Percentiles rank a stretch among this genome's conserved stretches.
These are phyloP conservation scores for Auriculariales sp. DNA, from an alignment of 768 basidiomycete species.

Conservation along the genomic window DNA sequence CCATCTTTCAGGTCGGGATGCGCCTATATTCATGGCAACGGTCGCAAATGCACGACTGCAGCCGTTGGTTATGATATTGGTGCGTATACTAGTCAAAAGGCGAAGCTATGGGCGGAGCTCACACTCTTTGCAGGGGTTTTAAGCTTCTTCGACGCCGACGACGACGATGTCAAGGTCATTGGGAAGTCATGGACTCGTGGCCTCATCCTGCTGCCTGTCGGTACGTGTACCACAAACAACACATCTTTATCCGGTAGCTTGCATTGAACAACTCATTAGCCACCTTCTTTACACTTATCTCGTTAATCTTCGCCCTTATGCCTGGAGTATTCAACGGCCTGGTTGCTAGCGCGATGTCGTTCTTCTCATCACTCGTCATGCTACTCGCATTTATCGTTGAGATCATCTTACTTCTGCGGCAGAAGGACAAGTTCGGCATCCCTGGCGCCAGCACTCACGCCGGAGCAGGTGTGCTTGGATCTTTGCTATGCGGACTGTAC, in stretches of 20 bases:
- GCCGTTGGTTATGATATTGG: constrained; percentile 42
- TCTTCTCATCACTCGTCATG: constrained; percentile 53
- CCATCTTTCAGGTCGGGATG: not conserved
- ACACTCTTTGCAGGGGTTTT: not conserved
- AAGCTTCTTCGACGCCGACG: constrained; percentile 22
- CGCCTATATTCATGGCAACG: not conserved
- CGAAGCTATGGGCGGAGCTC: no score
- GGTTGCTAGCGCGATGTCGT: constrained; percentile 21
- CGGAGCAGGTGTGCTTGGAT: constrained; percentile 39
- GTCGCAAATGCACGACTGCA: constrained; percentile 10
- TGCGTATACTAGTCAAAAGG: not conserved
- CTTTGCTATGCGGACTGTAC: not conserved
- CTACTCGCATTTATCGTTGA: constrained; percentile 66
- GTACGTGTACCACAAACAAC: constrained; percentile 26
- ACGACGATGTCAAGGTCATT: constrained; percentile 22
- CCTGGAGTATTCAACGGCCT: not conserved
- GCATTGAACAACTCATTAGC: constrained; percentile 15
- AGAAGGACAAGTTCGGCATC: constrained; percentile 29
- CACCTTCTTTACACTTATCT: constrained; percentile 43
- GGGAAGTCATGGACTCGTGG: constrained; percentile 55
- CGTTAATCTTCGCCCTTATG: constrained; percentile 34
- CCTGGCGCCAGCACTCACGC: constrained; percentile 36
- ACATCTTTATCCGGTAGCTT: no score
- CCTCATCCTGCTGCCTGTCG: constrained; percentile 60
- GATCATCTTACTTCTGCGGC: constrained; percentile 52